Conservation (phyloP, 1,139 yeast genomes). For the Pichia terricola region DNA sequence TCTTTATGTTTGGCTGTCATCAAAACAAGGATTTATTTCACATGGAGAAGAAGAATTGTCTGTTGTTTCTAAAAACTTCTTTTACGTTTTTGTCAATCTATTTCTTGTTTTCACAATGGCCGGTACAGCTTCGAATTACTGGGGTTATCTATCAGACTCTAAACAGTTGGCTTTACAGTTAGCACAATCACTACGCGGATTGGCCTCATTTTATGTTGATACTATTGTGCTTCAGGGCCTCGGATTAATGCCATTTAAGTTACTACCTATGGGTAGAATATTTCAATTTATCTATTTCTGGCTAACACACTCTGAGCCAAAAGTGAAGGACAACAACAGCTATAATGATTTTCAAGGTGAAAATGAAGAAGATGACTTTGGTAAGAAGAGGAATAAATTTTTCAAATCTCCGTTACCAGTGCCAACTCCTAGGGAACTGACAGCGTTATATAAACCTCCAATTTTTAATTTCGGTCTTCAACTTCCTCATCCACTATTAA, state of each 20-base stretch:
- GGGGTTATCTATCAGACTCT: constrained; percentile 72
- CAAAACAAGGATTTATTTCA: constrained; percentile 62
- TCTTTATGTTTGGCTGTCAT: constrained; percentile 56
- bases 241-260: constrained; percentile 68
- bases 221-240: constrained; percentile 66
- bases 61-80: constrained; percentile 66
- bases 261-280: constrained; percentile 57
- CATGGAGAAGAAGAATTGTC: constrained; percentile 71
- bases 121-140: constrained; percentile 68
- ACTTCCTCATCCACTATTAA: constrained; percentile 71
- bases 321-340: not conserved
- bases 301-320: constrained; percentile 38
- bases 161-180: constrained; percentile 65
- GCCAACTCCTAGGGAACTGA: constrained; percentile 42
- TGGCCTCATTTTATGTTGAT: constrained; percentile 66
- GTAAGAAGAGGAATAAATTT: not conserved
- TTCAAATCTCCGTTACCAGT: not conserved
- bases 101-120: constrained; percentile 72
- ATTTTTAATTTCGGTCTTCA: constrained; percentile 73
- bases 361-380: not conserved
- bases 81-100: constrained; percentile 68
- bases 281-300: constrained; percentile 45
- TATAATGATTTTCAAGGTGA: no score
- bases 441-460: constrained; percentile 68
- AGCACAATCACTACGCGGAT: constrained; percentile 60